phyloP scores from a whole-genome alignment of 108 stramenopile species.

The Nitzschia inconspicua region DNA sequence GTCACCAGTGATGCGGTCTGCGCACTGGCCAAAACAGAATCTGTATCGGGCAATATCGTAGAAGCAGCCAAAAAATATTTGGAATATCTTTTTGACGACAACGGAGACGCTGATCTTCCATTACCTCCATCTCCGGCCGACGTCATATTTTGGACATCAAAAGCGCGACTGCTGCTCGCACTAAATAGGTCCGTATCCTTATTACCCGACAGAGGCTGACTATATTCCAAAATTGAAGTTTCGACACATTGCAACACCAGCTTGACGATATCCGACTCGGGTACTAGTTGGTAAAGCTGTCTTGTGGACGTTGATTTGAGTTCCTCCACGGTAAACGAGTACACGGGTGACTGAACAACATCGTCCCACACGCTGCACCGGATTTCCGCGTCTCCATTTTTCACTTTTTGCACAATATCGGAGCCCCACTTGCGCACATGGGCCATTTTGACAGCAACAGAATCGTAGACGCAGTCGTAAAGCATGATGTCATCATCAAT shows the following conservation, averaged over 20 bases:
- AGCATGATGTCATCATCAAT: conserved; percentile 20
- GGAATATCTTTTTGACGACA: too few relatives aligned
- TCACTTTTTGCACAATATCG: conserved; percentile 13
- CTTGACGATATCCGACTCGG: conserved; percentile 20
- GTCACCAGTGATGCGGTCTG: too few relatives aligned
- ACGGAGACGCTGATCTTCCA: too few relatives aligned
- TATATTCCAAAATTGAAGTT: neutral
- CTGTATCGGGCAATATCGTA: too few relatives aligned
- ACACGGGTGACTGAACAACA: conserved; percentile 9
- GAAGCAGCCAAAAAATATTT: too few relatives aligned
- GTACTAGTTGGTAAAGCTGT: conserved; percentile 19
- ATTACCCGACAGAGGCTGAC: neutral
- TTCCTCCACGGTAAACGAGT: conserved; percentile 20
- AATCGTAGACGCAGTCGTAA: conserved; percentile 27
- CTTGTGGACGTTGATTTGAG: conserved; percentile 19
- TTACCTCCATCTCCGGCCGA: too few relatives aligned
- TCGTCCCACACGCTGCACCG: conserved; percentile 32
- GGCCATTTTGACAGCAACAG: conserved; percentile 24
- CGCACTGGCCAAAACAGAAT: too few relatives aligned
- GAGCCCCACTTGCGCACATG: conserved; percentile 35
- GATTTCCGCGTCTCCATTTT: conserved; percentile 16
- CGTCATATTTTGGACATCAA: too few relatives aligned
- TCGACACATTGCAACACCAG: conserved; percentile 18
- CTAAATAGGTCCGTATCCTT: neutral
- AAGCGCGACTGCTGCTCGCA: too few relatives aligned